These are phyloP conservation scores for Singerocomus inundabilis DNA, from an alignment of 1,284 basidiomycete genomes.

Conservation along the genomic window DNA sequence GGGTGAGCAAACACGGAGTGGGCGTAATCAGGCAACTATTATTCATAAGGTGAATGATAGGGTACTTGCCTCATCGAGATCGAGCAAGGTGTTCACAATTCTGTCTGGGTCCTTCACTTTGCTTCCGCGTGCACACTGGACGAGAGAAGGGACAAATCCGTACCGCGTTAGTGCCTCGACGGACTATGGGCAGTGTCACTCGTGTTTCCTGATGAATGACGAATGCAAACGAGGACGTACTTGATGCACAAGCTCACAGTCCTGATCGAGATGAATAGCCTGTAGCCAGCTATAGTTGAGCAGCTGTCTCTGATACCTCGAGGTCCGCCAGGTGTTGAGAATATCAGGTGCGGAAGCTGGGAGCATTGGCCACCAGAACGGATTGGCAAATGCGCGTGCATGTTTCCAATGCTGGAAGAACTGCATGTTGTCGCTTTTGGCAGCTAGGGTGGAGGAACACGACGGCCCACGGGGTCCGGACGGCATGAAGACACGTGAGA, in stretches of 20 bases:
- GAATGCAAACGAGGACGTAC: conserved; percentile 10
- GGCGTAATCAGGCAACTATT: not conserved
- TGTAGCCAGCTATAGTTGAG: conserved; percentile 34
- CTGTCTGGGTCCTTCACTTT: conserved; percentile 23
- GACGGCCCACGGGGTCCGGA: too few relatives aligned
- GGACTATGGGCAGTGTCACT: conserved; percentile 19
- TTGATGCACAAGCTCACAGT: conserved; percentile 19
- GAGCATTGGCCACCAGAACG: conserved; percentile 34
- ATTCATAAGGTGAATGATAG: not conserved
- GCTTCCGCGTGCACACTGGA: conserved; percentile 23
- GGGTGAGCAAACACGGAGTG: not conserved
- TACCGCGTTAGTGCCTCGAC: conserved; percentile 27
- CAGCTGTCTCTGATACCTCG: conserved; percentile 26
- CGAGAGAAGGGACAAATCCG: conserved; percentile 28
- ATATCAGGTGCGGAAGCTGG: conserved; percentile 27
- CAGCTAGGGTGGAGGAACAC: conserved; percentile 10
- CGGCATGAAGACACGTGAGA: not conserved
- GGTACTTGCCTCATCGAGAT: conserved; percentile 27
- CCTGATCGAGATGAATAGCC: conserved; percentile 28
- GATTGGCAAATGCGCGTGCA: conserved; percentile 33
- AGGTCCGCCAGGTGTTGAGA: conserved; percentile 26
- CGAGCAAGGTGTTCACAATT: conserved; percentile 20
- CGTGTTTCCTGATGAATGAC: not conserved
- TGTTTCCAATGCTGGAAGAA: conserved; percentile 35
- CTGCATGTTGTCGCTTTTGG: conserved; percentile 21